A percentile compares a stretch with the other conserved stretches of the same genome.
phyloP scores from a whole-genome alignment of 176 grass and related monocot species.

The Triticum turgidum region DNA sequence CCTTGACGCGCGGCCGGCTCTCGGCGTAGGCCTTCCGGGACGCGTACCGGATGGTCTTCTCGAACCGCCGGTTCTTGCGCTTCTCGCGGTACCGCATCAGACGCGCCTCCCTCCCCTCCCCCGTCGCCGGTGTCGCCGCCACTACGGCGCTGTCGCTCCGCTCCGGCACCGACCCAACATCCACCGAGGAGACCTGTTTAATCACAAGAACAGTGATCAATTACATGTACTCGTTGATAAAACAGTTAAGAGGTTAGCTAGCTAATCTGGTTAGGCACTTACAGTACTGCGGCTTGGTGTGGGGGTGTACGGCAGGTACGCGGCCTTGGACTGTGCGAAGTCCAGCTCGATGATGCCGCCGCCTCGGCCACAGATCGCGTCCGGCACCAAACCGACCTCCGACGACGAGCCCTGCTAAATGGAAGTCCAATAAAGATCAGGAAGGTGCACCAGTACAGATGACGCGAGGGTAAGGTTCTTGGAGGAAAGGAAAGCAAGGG shows the following conservation, averaged over 20 bases:
- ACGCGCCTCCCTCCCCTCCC: slow-evolving; percentile 56
- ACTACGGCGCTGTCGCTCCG: neutral
- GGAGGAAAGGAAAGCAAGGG: neutral
- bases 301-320: slow-evolving; percentile 26
- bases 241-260: neutral
- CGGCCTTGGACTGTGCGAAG: slow-evolving; percentile 48
- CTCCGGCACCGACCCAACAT: slow-evolving; percentile 13
- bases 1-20: slow-evolving; percentile 72
- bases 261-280: neutral
- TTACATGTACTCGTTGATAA: neutral
- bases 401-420: slow-evolving; percentile 66
- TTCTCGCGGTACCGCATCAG: slow-evolving; percentile 92
- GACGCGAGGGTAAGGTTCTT: neutral
- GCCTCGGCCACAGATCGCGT: slow-evolving; percentile 36
- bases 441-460: neutral
- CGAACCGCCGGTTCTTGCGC: slow-evolving; percentile 79
- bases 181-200: slow-evolving; percentile 31
- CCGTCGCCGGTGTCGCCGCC: neutral
- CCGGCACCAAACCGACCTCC: slow-evolving; percentile 71
- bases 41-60: slow-evolving; percentile 90
- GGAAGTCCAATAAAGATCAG: neutral
- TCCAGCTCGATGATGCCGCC: slow-evolving; percentile 44
- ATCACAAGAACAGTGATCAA: neutral
- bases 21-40: slow-evolving; percentile 91
- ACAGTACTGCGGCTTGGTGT: slow-evolving; percentile 38